Percentiles rank a stretch among this genome's conserved stretches.
These are phyloP conservation scores for Mycena indigotica DNA, from an alignment of 768 basidiomycete species.

Conservation along the genomic window DNA sequence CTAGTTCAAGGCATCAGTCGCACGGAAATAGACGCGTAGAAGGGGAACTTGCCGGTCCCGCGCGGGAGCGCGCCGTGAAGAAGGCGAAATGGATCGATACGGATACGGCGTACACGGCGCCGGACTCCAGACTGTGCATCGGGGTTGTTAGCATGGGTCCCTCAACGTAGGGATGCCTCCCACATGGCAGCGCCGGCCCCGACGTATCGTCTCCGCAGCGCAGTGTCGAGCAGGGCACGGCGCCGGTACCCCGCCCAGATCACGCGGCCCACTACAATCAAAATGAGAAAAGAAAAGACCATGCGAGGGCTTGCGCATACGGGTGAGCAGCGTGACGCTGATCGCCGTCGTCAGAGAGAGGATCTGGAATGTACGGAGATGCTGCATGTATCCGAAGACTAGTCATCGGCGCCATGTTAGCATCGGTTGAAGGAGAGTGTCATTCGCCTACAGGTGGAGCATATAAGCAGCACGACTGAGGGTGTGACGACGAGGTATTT, in stretches of 20 bases:
- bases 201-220: neutral
- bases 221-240: neutral
- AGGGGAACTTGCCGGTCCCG: neutral
- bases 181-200: slow-evolving; percentile 7
- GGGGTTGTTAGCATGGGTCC: no score
- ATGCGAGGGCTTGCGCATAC: neutral
- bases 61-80: neutral
- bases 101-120: slow-evolving; percentile 5
- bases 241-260: slow-evolving; percentile 6
- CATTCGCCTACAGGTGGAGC: neutral
- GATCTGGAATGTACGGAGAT: slow-evolving; percentile 2
- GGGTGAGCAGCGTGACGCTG: slow-evolving; percentile 6
- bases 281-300: neutral
- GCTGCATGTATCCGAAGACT: slow-evolving; percentile 12
- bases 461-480: slow-evolving; percentile 1
- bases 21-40: neutral
- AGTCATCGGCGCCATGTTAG: neutral
- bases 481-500: neutral
- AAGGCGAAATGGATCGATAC: slow-evolving; percentile 10
- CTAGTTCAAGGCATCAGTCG: neutral
- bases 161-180: no score
- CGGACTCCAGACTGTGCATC: slow-evolving; percentile 7
- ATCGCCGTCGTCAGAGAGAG: slow-evolving; percentile 9
- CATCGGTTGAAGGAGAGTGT: neutral
- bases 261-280: neutral